Conservation (phyloP, 176 grass and related monocot genomes). For the Areca catechu region DNA sequence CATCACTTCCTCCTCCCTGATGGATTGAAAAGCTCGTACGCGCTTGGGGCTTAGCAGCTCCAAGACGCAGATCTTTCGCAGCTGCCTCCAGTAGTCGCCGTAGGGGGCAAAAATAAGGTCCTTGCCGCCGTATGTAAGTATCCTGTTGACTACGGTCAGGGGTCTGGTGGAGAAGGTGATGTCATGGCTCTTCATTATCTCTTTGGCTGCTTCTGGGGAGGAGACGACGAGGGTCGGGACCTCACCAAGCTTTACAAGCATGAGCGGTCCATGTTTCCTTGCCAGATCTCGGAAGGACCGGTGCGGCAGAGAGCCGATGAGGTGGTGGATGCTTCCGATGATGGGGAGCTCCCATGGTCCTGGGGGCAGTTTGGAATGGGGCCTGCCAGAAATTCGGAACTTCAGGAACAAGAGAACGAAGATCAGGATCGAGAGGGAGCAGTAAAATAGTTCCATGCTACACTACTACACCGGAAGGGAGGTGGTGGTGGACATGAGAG, state of each 20-base stretch:
- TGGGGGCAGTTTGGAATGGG: not conserved
- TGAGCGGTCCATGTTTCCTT: slow-evolving; percentile 1
- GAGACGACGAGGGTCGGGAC: slow-evolving; percentile 28
- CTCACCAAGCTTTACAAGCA: slow-evolving; percentile 30
- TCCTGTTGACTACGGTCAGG: slow-evolving; percentile 6
- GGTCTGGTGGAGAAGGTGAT: slow-evolving; percentile 1
- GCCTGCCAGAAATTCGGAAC: too few species aligned
- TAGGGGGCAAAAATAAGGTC: slow-evolving; percentile 30
- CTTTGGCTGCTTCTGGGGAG: not conserved
- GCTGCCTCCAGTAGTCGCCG: slow-evolving; percentile 27
- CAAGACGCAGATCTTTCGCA: slow-evolving; percentile 24
- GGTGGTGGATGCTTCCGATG: slow-evolving; percentile 37
- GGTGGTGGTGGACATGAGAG: too few species aligned
- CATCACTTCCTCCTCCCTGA: slow-evolving; percentile 22
- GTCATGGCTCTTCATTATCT: too few species aligned
- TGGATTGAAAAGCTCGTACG: slow-evolving; percentile 23
- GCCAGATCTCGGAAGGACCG: slow-evolving; percentile 23
- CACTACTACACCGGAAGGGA: too few species aligned
- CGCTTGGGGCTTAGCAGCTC: slow-evolving; percentile 33
- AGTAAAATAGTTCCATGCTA: too few species aligned
- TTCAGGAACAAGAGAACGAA: too few species aligned
- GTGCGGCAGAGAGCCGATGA: slow-evolving; percentile 24
- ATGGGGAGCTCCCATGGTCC: slow-evolving; percentile 39
- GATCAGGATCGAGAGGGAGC: too few species aligned
- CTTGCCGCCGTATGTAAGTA: slow-evolving; percentile 11